phyloP scores from a whole-genome alignment of 371 early-diverging fungal species.

The Saksenaea vasiformis region DNA sequence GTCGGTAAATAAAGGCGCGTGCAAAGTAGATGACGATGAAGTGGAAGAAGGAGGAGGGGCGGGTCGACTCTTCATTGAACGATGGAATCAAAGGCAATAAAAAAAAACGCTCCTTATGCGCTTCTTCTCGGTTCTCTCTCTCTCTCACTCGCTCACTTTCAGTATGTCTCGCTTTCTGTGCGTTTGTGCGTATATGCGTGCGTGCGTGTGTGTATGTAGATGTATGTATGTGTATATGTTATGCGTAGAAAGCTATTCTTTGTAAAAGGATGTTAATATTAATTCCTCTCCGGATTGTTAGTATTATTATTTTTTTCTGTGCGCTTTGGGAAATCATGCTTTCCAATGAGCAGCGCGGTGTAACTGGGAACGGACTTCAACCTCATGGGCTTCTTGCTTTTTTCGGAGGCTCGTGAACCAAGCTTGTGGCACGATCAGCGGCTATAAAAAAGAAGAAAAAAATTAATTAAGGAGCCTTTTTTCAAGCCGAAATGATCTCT shows the following conservation, averaged over 20 bases:
- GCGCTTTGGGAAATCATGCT: neutral
- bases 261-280: neutral
- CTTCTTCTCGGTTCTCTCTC: neutral
- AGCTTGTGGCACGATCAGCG: neutral
- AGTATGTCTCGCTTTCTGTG: too few species aligned
- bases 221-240: neutral
- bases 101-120: conserved; percentile 4
- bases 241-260: neutral
- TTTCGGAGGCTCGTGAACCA: neutral
- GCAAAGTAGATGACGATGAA: conserved; percentile 3
- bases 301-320: neutral
- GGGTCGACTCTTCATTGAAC: conserved; percentile 3
- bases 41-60: neutral
- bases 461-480: too few species aligned
- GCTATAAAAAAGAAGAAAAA: neutral
- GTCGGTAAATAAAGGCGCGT: conserved; percentile 17
- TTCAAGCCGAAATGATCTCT: too few species aligned
- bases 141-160: neutral
- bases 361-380: conserved; percentile 5
- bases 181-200: neutral
- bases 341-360: neutral
- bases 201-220: neutral
- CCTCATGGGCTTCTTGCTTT: conserved; percentile 1
- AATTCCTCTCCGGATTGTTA: neutral
- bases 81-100: conserved; percentile 1